These are phyloP conservation scores for Fusarium graminum DNA, from an alignment of 2,329 filamentous ascomycete species.

Conservation along the genomic window DNA sequence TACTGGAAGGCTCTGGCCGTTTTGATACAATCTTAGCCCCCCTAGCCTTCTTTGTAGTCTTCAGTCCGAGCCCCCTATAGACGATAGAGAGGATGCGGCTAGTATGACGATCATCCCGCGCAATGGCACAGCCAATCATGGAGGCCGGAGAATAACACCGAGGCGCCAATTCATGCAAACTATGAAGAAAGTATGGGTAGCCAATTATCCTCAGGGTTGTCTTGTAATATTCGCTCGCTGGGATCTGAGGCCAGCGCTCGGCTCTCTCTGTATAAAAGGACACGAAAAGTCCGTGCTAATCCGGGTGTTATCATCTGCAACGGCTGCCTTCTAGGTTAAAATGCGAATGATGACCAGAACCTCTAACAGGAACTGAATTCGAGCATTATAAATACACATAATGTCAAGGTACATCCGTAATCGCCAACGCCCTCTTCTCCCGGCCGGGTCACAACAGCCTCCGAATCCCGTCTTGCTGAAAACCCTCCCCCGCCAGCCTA, in stretches of 20 bases:
- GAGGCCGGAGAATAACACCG: accelerated
- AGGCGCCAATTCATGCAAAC: neutral
- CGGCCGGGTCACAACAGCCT: neutral
- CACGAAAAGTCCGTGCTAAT: neutral
- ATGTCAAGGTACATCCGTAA: neutral
- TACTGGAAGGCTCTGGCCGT: too few species aligned
- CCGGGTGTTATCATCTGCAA: neutral
- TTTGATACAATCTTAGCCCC: too few species aligned
- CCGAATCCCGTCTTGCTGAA: neutral
- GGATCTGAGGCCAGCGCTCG: accelerated
- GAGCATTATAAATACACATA: accelerated
- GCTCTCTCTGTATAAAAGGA: neutral
- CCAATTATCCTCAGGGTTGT: accelerated
- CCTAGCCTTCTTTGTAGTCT: neutral
- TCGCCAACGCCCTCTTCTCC: slow-evolving; percentile 11
- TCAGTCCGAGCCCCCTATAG: neutral
- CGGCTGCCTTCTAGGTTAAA: neutral
- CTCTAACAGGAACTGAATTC: accelerated
- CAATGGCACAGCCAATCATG: neutral
- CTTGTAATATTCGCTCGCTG: too few species aligned
- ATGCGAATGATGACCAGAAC: accelerated
- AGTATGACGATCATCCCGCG: neutral
- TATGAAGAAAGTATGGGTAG: neutral
- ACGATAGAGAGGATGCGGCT: neutral
- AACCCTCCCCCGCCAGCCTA: neutral